Base-by-base conservation (phyloP, 2,329 filamentous ascomycete species). In the Ascochyta fabae region DNA sequence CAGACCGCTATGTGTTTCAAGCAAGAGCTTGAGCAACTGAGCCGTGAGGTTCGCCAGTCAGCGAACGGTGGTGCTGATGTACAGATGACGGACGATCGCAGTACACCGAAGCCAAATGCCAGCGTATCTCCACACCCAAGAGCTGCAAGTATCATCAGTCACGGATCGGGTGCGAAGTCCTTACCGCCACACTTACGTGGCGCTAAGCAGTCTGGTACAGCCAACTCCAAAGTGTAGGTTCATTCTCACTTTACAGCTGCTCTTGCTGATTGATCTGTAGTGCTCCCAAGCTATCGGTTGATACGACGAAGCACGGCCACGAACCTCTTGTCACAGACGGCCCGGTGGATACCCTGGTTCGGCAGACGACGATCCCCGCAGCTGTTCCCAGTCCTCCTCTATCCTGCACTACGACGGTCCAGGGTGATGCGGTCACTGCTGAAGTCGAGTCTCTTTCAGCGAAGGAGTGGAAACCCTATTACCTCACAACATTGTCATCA, bases 401-500 rank as follows among this genome's bases (percentile, higher is more conserved):
- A 1, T 60, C 59, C 3, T 55, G 60, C 16, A 46, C 50, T 15
- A 46, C 60, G 3, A 52, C 52, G 29, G 19, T 56, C 13, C 51
- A 56, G 5, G 38, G 59, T 12, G 31, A 27, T 10, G 24, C 23
- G 19, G 27, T 7, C 23, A 41, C 59, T 13, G 27, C 48, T 10
- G 34, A 58, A 3, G n/a, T 48, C 9, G 45, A 51, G 1, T 48
- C 57, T 4, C 41, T 64, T n/a, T 60, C 69, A n/a, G 43, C 59
- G 23, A 40, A 35, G 16, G 56, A 40, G 16, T 80, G 77, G 77
- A 66, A 66, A 42, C 79, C 79, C 0, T 54, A 67, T 36, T 74
- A 66, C 34, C 65, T 80, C 26, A 69, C 62, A 19, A 64, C 61
- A 1, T 65, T 81, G n/a, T 43, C 60, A 2, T 31, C 63, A 0